A percentile compares a stretch with the other conserved stretches of the same genome.
phyloP scores from a whole-genome alignment of 495 filamentous ascomycete species.

The Lasiosphaeria ovina region DNA sequence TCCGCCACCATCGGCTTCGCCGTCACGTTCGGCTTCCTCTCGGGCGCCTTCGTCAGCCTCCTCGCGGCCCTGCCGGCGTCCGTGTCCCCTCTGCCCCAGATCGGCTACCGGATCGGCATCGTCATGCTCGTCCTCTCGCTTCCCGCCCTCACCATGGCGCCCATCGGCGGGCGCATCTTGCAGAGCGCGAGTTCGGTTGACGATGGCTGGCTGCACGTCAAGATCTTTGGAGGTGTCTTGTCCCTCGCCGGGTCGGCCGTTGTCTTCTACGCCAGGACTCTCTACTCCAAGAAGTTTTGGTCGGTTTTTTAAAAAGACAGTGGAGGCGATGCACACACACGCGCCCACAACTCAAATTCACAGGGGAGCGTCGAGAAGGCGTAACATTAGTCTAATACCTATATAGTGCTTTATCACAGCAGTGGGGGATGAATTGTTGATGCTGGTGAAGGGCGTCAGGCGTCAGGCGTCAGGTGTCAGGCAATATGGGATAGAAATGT shows the following conservation, averaged over 20 bases:
- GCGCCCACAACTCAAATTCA: background rate
- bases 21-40: constrained; percentile 17
- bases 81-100: constrained; percentile 14
- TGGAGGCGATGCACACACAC: background rate
- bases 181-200: constrained; percentile 3
- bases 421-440: background rate
- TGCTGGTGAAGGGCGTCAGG: background rate
- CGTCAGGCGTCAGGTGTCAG: background rate
- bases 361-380: background rate
- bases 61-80: constrained; percentile 11
- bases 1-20: constrained; percentile 16
- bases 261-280: constrained; percentile 8
- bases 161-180: constrained; percentile 14
- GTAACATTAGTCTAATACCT: background rate
- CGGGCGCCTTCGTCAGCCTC: constrained; percentile 15
- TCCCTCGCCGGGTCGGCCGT: constrained; percentile 16
- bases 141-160: constrained; percentile 16
- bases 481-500: background rate
- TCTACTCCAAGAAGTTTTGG: constrained; percentile 12
- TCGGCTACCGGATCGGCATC: constrained; percentile 15
- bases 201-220: constrained; percentile 13
- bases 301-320: background rate
- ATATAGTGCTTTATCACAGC: background rate
- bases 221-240: constrained; percentile 15
- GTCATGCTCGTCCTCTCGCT: constrained; percentile 46